phyloP scores from a whole-genome alignment of 2,329 filamentous ascomycete species.

The Shiraia sp. region DNA sequence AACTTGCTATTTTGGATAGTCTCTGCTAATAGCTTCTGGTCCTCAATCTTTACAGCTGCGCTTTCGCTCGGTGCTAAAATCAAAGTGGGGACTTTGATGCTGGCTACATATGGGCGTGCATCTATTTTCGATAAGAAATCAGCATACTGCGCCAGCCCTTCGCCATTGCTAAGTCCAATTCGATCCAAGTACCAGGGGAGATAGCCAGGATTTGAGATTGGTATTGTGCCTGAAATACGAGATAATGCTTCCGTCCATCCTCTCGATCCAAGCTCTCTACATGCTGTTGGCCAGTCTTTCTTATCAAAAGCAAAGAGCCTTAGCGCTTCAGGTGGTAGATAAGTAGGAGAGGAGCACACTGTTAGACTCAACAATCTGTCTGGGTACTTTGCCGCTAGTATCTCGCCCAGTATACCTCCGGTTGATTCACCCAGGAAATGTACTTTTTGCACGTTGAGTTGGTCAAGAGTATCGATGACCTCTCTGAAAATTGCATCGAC shows the following conservation, averaged over 20 bases:
- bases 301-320: constrained; percentile 36
- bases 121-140: constrained; percentile 40
- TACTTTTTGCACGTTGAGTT: constrained; percentile 32
- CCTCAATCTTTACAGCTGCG: constrained; percentile 34
- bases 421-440: constrained; percentile 45
- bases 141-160: constrained; percentile 42
- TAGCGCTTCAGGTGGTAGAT: constrained; percentile 31
- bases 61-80: constrained; percentile 41
- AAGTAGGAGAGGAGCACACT: constrained; percentile 36
- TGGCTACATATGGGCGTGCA: constrained; percentile 28
- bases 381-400: constrained; percentile 38
- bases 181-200: constrained; percentile 39
- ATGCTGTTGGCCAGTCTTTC: constrained; percentile 33
- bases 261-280: constrained; percentile 33
- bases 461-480: constrained; percentile 41
- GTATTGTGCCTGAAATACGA: constrained; percentile 35
- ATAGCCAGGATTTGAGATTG: constrained; percentile 30
- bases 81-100: constrained; percentile 36
- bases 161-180: constrained; percentile 28
- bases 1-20: constrained; percentile 23
- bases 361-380: constrained; percentile 35
- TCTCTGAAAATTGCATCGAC: constrained; percentile 36
- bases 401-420: constrained; percentile 39
- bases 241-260: constrained; percentile 39
- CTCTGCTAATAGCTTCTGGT: constrained; percentile 24